phyloP scores from a whole-genome alignment of 352 stramenopile species.

The Hyaloperonospora brassicae region DNA sequence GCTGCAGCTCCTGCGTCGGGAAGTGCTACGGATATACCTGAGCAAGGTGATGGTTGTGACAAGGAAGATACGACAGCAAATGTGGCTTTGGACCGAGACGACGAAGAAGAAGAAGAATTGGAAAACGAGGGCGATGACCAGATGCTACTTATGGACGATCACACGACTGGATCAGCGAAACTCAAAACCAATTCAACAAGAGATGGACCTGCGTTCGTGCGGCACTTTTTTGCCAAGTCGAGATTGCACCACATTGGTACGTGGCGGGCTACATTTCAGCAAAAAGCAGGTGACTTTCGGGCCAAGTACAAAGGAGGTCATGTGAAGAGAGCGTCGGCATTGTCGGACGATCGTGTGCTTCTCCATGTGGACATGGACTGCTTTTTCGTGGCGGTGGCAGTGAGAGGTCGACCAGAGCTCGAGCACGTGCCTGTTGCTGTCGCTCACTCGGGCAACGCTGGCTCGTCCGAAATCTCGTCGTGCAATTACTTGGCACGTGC shows the following conservation, averaged over 20 bases:
- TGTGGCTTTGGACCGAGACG: constrained; percentile 1
- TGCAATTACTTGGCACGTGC: constrained; percentile 93
- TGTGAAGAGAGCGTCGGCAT: constrained; percentile 26
- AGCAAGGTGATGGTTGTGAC: neutral
- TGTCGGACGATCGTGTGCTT: constrained; percentile 70
- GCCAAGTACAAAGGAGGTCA: constrained; percentile 46
- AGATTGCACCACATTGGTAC: constrained; percentile 79
- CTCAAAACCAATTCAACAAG: constrained; percentile 50
- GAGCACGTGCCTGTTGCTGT: constrained; percentile 84
- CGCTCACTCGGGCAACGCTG: constrained; percentile 73
- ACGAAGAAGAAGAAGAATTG: constrained; percentile 6
- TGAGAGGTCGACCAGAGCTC: constrained; percentile 73
- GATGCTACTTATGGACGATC: neutral
- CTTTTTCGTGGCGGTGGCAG: constrained; percentile 92
- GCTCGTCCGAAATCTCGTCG: constrained; percentile 89
- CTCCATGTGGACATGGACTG: constrained; percentile 97
- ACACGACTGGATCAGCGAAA: neutral
- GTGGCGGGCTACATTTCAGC: constrained; percentile 69
- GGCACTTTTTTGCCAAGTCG: constrained; percentile 80
- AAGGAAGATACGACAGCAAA: constrained; percentile 10
- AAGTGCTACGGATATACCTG: no score
- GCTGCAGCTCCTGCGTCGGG: no score
- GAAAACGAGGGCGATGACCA: constrained; percentile 5
- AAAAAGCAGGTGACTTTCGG: constrained; percentile 51
- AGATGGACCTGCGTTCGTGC: constrained; percentile 67